Conservation (phyloP, 176 grass and related monocot species). For the Puya raimondii region DNA sequence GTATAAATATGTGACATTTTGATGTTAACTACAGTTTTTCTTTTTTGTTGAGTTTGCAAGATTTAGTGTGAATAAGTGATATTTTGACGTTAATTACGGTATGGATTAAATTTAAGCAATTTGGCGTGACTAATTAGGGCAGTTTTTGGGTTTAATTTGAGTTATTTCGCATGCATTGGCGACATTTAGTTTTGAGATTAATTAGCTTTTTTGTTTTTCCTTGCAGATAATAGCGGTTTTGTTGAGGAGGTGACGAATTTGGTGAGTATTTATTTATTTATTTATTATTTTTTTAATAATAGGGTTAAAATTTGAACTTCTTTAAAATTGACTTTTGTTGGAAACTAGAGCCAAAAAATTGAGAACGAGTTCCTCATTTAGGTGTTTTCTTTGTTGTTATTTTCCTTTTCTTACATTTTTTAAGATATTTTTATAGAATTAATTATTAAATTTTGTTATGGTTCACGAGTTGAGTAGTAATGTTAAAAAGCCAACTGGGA, state of each 20-base stretch:
- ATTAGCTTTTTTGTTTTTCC: constrained; percentile 1
- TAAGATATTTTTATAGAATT: neutral
- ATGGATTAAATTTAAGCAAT: neutral
- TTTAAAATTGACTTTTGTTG: constrained; percentile 7
- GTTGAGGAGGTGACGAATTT: constrained; percentile 21
- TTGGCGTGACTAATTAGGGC: too few relatives aligned
- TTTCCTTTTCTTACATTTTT: neutral
- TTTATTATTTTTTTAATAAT: constrained; percentile 1
- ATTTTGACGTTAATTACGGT: too few relatives aligned
- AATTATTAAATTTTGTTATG: constrained; percentile 1
- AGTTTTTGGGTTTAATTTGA: too few relatives aligned
- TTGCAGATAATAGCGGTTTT: constrained; percentile 25
- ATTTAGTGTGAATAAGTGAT: neutral
- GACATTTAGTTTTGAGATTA: neutral
- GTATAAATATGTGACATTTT: too few relatives aligned
- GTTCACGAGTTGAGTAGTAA: constrained; percentile 24
- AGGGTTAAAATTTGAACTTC: neutral
- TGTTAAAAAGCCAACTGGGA: constrained; percentile 30
- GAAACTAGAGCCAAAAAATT: constrained; percentile 15
- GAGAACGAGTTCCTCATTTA: constrained; percentile 23
- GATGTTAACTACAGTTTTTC: neutral
- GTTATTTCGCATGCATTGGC: neutral
- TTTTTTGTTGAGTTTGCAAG: neutral
- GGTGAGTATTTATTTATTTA: constrained; percentile 12
- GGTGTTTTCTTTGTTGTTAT: neutral